These are phyloP conservation scores for Bryopsis sp. DNA, from an alignment of 139 green algal genomes.

Conservation along the genomic window DNA sequence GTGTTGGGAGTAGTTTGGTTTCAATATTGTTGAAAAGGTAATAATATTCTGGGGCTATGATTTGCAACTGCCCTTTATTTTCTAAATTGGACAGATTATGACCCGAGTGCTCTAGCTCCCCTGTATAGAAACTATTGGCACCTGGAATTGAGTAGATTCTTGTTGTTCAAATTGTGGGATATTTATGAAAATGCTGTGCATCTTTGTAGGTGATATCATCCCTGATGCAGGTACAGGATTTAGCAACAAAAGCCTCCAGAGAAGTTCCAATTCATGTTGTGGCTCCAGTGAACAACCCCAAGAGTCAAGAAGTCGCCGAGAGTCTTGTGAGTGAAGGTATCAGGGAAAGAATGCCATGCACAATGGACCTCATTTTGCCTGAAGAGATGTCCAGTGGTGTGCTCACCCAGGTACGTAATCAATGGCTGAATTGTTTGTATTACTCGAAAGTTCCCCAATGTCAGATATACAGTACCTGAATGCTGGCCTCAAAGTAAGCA, in stretches of 20 bases:
- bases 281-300: not conserved
- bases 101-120: no score
- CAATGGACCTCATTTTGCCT: not conserved
- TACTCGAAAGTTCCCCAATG: not conserved
- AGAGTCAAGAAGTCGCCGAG: not conserved
- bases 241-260: not conserved
- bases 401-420: constrained; percentile 2
- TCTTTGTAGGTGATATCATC: not conserved
- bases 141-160: no score
- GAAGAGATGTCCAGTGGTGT: constrained; percentile 13
- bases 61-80: no score
- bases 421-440: constrained; percentile 1
- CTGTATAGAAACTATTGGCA: no score
- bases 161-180: no score
- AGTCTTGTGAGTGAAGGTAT: not conserved
- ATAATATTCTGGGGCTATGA: no score
- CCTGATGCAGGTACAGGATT: not conserved
- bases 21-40: no score
- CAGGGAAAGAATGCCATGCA: not conserved
- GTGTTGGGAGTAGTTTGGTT: constrained; percentile 5
- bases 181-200: no score
- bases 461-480: no score
- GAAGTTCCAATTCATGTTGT: constrained; percentile 1
- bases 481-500: no score
- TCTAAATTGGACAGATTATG: no score